Conservation (phyloP, 768 basidiomycete species). For the Psilocybe cubensis region DNA sequence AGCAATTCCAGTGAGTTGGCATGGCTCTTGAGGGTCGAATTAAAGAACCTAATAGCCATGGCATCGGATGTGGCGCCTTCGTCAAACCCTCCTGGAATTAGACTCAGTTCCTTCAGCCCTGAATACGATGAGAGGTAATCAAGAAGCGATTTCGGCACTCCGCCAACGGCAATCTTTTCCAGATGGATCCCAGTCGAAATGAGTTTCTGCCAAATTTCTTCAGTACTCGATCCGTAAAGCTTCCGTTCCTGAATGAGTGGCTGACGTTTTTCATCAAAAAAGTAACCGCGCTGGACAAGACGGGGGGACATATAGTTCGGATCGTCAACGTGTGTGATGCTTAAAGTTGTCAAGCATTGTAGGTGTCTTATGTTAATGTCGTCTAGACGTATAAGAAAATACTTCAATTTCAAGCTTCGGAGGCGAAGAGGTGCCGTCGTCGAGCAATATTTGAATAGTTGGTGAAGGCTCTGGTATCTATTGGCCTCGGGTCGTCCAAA, state of each 20-base stretch:
- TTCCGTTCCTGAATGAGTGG: too few species aligned
- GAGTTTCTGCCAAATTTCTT: conserved; percentile 1
- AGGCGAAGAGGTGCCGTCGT: neutral
- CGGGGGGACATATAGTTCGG: too few species aligned
- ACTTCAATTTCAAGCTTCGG: neutral
- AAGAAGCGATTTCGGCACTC: neutral
- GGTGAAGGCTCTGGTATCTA: neutral
- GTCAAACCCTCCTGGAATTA: neutral
- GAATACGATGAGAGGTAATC: conserved; percentile 8
- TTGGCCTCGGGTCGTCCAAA: neutral
- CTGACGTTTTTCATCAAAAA: too few species aligned
- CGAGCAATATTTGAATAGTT: neutral
- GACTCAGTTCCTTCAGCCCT: neutral
- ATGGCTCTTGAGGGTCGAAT: neutral
- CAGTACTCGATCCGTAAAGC: neutral
- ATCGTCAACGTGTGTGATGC: neutral
- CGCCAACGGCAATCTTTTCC: neutral
- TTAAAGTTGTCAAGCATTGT: neutral
- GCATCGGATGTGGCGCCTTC: neutral
- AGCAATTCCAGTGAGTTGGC: neutral
- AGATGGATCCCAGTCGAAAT: neutral
- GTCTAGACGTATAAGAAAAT: neutral
- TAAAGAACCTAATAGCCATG: conserved; percentile 1
- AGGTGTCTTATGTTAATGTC: neutral
- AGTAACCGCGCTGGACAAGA: too few species aligned